phyloP scores from a whole-genome alignment of 768 basidiomycete genomes.

The Kwoniella europaea region DNA sequence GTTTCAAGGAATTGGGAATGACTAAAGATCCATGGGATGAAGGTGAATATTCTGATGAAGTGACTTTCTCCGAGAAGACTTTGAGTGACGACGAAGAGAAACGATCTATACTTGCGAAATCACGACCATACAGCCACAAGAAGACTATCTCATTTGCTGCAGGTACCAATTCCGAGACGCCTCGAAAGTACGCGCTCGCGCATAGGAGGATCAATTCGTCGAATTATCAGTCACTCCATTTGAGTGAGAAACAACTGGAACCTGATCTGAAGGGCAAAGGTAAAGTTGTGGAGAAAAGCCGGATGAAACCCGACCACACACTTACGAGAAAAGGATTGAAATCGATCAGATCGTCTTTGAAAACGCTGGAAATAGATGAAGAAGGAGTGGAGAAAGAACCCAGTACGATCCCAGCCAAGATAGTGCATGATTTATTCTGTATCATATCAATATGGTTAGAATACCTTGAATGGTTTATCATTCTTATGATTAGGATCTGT shows the following conservation, averaged over 20 bases:
- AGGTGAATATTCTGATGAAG: slow-evolving; percentile 20
- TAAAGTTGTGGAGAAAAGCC: background rate
- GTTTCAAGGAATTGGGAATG: background rate
- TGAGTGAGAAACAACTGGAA: background rate
- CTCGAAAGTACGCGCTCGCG: slow-evolving; percentile 19
- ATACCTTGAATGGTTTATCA: slow-evolving; percentile 34
- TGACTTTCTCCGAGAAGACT: slow-evolving; percentile 6
- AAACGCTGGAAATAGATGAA: background rate
- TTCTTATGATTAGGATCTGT: slow-evolving; percentile 31
- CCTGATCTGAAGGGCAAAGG: background rate
- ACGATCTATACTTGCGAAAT: background rate
- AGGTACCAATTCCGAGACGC: slow-evolving; percentile 3
- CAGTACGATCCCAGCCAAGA: slow-evolving; percentile 37
- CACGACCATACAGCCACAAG: background rate
- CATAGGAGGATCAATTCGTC: slow-evolving; percentile 18
- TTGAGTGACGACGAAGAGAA: background rate
- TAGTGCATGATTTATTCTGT: slow-evolving; percentile 45
- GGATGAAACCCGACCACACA: slow-evolving; percentile 11
- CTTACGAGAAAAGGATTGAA: slow-evolving; percentile 10
- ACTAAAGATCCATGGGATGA: slow-evolving; percentile 19
- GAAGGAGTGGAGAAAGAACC: slow-evolving; percentile 20
- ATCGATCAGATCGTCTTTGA: background rate
- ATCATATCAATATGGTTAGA: slow-evolving; percentile 35
- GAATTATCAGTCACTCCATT: background rate
- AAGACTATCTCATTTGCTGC: slow-evolving; percentile 8